Evolutionary conservation across 495 filamentous ascomycete genomes (phyloP).

Genomic region (Neurospora intermedia): DNA sequence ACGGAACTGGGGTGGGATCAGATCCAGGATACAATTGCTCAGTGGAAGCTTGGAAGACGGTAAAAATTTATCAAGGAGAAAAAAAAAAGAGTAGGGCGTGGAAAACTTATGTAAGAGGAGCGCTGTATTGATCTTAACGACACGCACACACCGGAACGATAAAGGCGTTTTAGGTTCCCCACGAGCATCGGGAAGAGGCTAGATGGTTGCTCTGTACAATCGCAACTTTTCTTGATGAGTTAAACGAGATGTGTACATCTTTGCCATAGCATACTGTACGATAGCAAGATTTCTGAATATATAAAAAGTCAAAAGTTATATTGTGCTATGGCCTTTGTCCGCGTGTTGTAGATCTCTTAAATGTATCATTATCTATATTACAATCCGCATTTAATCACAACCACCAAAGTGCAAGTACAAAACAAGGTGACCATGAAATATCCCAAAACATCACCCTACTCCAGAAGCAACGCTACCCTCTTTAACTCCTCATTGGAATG

Average conservation of each 20-base stretch:
- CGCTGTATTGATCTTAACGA: not conserved
- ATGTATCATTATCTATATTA: not conserved
- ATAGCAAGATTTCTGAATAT: not conserved
- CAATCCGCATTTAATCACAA: not conserved
- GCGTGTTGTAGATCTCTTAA: not conserved
- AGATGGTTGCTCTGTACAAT: not conserved
- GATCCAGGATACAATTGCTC: conserved; percentile 73
- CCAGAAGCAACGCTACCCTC: not conserved
- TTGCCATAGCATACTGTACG: not conserved
- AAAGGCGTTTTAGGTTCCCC: not conserved
- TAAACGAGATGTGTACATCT: not conserved
- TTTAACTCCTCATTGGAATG: not conserved
- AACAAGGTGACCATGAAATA: not conserved
- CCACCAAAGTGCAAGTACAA: not conserved
- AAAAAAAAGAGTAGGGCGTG: not conserved
- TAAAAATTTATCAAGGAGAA: conserved; percentile 4
- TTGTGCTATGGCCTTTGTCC: too few species aligned
- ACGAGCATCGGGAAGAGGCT: not conserved
- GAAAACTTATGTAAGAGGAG: not conserved
- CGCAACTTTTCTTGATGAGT: not conserved
- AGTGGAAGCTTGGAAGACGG: conserved; percentile 66
- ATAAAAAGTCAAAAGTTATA: not conserved
- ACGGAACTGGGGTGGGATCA: conserved; percentile 67
- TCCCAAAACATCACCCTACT: not conserved
- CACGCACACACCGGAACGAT: not conserved